Conservation (phyloP, 139 green algal species). For the Haematococcus sp. region DNA sequence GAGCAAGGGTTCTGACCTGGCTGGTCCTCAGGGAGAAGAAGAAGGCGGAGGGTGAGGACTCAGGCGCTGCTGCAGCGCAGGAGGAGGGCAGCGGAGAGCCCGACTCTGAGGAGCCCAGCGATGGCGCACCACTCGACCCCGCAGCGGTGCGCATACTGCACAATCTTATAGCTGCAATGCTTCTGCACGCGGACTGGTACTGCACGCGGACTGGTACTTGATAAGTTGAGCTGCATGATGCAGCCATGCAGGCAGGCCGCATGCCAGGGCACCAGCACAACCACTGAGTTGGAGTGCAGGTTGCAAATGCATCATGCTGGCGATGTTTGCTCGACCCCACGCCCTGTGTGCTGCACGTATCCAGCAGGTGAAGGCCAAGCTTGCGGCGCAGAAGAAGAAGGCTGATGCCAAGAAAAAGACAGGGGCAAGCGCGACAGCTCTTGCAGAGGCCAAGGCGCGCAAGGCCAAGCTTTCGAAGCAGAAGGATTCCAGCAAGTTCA, state of each 20-base stretch:
- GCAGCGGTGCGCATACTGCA: constrained; percentile 34
- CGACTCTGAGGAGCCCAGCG: constrained; percentile 16
- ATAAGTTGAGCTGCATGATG: too few relatives aligned
- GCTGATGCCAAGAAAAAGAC: constrained; percentile 34
- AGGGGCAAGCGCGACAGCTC: constrained; percentile 19
- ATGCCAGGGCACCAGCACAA: too few relatives aligned
- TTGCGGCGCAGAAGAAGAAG: constrained; percentile 50
- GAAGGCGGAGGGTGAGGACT: constrained; percentile 8
- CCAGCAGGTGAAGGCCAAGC: constrained; percentile 42
- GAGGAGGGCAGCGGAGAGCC: neutral
- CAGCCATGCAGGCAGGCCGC: too few relatives aligned
- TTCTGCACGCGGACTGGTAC: neutral
- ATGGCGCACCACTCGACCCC: constrained; percentile 35
- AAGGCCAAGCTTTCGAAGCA: constrained; percentile 44
- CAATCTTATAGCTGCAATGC: neutral
- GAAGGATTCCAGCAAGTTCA: constrained; percentile 42
- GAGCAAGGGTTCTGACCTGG: too few relatives aligned
- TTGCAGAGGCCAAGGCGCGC: constrained; percentile 46
- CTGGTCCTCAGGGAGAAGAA: neutral
- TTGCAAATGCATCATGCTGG: neutral
- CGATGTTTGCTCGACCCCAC: neutral
- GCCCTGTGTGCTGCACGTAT: constrained; percentile 7
- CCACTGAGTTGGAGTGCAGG: too few relatives aligned
- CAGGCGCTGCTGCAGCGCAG: constrained; percentile 8
- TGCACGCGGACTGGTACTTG: too few relatives aligned